These are phyloP conservation scores for Falciphora oryzae DNA, from an alignment of 2,329 filamentous ascomycete species.

Conservation along the genomic window DNA sequence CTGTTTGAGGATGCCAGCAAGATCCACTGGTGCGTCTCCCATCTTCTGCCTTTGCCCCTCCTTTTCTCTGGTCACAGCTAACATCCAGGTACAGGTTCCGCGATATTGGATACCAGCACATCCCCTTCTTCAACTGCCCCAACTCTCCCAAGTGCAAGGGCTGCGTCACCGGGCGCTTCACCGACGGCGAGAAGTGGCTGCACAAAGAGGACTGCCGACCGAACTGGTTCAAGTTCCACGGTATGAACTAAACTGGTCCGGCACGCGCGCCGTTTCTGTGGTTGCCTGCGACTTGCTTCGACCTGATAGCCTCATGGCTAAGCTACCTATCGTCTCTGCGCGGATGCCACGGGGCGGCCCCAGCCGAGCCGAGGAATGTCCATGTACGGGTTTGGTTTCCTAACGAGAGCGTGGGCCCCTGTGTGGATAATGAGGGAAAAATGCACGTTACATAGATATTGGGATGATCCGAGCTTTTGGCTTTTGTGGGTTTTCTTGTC, in stretches of 20 bases:
- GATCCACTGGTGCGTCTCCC: constrained; percentile 79
- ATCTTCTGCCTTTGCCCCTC: neutral
- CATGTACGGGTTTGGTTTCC: neutral
- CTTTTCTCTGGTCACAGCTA: constrained; percentile 1
- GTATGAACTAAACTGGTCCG: constrained; percentile 56
- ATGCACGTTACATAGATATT: neutral
- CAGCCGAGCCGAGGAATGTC: neutral
- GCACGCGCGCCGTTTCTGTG: constrained; percentile 15
- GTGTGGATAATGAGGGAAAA: constrained; percentile 2
- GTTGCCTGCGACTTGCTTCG: neutral
- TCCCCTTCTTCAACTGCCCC: constrained; percentile 98
- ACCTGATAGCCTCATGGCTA: neutral
- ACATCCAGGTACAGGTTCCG: constrained; percentile 67
- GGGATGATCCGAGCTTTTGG: neutral
- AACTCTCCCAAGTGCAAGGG: constrained; percentile 91
- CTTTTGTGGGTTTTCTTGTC: constrained; percentile 1
- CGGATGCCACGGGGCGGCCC: neutral
- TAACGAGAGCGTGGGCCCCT: neutral
- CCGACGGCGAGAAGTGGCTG: constrained; percentile 79
- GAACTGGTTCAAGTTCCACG: constrained; percentile 95
- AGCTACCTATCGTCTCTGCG: neutral
- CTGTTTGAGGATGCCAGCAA: constrained; percentile 86
- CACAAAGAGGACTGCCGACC: constrained; percentile 89
- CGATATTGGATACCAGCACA: constrained; percentile 97
- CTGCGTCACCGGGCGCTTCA: constrained; percentile 81